Percentiles rank a stretch among this genome's conserved stretches.
Conservation (phyloP, 306 rosid genomes). For the Fragaria ananassa region DNA sequence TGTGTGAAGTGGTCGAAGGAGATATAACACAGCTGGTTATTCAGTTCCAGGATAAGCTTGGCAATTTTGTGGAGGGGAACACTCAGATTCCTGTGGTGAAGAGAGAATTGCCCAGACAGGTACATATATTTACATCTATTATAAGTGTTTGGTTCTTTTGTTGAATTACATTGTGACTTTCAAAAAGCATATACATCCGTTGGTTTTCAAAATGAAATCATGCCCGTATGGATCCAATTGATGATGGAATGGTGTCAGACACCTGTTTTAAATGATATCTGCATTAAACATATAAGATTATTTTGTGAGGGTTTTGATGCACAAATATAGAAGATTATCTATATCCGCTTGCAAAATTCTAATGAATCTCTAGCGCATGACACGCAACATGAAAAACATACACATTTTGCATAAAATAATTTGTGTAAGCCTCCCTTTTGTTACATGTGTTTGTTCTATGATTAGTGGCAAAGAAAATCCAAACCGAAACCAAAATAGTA, state of each 20-base stretch:
- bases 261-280: neutral
- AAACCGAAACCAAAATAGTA: neutral
- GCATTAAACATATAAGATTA: neutral
- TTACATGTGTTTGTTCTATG: neutral
- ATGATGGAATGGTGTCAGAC: neutral
- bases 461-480: neutral
- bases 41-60: conserved; percentile 92
- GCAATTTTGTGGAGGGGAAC: conserved; percentile 87
- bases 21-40: conserved; percentile 77
- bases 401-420: neutral
- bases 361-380: neutral
- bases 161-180: neutral
- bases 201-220: neutral
- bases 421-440: neutral
- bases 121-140: conserved; percentile 17
- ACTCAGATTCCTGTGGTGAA: conserved; percentile 68
- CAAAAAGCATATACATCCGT: neutral
- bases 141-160: neutral
- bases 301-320: neutral
- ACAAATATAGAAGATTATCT: too few relatives aligned
- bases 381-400: neutral
- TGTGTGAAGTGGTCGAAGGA: conserved; percentile 97
- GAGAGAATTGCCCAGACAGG: conserved; percentile 90
- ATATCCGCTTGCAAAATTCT: neutral
- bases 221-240: neutral